Evolutionary conservation across 148 eudicot species (phyloP), one percentile per base, ranked within the genome.

Genomic region (Rhododendron vialii): DNA sequence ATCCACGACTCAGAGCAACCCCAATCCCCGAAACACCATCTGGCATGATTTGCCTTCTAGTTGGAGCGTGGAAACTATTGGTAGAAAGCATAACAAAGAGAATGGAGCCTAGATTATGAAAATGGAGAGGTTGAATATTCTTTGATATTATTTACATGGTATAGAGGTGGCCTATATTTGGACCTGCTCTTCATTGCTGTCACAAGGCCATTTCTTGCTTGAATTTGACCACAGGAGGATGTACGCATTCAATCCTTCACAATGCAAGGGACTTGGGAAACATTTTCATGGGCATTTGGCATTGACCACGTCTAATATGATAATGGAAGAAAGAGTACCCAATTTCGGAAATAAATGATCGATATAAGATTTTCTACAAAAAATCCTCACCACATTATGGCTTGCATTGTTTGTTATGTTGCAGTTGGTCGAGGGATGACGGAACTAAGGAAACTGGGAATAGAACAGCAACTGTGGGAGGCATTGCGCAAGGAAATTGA

Each of bases 391-490:
- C 7, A 50, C 43, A 0, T 80, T 80, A 36, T 86, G 28, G 24
- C 26, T 35, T 81, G 53, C 51, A 7, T 33, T 43, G 65, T 6
- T 35, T 80, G 35, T 35, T 41, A 36, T 87, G 77, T 78, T 59
- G 81, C 85, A 87, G 88, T 87, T 78, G 88, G 77, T 82, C 85
- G 86, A 30, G 88, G 85, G 35, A 83, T 87, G 85, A 87, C 88
- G 5, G 88, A 87, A 77, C 73, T 87, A 48, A 82, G 94, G 90
- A 93, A 93, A 87, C 89, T 93, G 76, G 94, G 95, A 10, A 90
- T 97, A 74, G 99, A 97, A 86, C 96, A 91, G 78, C 96, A 92
- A 84, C 96, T 97, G 14, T 97, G 99, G 99, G 98, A 97, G 88
- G 94, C 94, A 80, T 95, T 98, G 61, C 95, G 99, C 3, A 97